These are phyloP conservation scores for Rhazya stricta DNA, from an alignment of 257 asterid genomes.

Conservation along the genomic window DNA sequence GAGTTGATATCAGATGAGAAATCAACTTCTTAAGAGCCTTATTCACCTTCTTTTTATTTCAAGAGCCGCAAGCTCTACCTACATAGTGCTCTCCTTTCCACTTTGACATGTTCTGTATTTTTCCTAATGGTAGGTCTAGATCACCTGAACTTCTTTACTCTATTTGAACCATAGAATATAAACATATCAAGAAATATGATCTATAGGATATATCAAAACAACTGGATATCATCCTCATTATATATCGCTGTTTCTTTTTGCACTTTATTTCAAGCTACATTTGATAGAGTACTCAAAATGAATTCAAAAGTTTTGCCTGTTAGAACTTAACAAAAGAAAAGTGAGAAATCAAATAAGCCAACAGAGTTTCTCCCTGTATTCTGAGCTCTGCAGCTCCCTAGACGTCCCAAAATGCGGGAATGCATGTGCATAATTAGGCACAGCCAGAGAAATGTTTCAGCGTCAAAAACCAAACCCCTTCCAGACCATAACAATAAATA, in stretches of 20 bases:
- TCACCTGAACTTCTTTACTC: background rate
- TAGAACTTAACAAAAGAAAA: background rate
- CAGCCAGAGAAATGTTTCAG: background rate
- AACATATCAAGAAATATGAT: background rate
- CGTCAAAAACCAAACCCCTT: background rate
- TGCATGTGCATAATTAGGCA: background rate
- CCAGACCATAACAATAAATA: background rate
- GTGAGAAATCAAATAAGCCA: background rate
- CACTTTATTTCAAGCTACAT: background rate
- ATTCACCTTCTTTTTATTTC: background rate
- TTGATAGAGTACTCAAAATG: background rate
- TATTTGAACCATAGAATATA: too few species aligned
- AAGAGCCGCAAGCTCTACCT: background rate
- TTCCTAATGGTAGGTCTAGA: background rate
- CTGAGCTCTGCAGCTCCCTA: background rate
- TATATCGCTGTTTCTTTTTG: background rate
- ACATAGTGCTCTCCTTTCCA: background rate
- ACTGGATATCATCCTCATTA: background rate
- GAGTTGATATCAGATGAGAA: background rate
- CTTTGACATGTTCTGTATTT: background rate
- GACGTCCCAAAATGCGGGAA: background rate
- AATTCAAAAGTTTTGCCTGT: background rate
- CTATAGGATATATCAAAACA: background rate
- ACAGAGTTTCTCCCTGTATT: background rate
- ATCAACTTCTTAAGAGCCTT: background rate